Percentiles rank a stretch among this genome's conserved stretches.
Conservation (phyloP, 495 filamentous ascomycete species). For the Ramalina intermedia region DNA sequence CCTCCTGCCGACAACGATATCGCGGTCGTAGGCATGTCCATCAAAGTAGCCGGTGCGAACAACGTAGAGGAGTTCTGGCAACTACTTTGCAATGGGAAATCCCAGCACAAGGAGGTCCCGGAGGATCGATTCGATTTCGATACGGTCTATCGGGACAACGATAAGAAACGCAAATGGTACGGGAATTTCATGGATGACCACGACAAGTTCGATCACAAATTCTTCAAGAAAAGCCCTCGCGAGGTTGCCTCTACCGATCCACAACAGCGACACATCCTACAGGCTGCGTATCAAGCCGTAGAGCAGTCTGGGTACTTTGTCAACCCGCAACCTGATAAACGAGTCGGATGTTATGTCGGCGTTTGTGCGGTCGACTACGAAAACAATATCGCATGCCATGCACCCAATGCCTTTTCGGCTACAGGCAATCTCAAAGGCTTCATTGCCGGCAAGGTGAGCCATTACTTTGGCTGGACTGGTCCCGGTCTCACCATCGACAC, state of each 20-base stretch:
- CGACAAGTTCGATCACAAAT: constrained; percentile 36
- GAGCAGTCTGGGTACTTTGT: constrained; percentile 31
- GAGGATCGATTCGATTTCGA: constrained; percentile 24
- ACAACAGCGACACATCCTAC: constrained; percentile 34
- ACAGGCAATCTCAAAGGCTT: constrained; percentile 18
- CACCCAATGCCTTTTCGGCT: constrained; percentile 19
- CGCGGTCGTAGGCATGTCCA: constrained; percentile 37
- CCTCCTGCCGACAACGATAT: constrained; percentile 22
- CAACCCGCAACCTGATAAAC: neutral
- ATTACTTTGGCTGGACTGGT: constrained; percentile 33
- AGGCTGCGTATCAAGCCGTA: constrained; percentile 34
- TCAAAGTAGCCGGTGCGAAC: constrained; percentile 31
- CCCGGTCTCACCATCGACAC: constrained; percentile 30
- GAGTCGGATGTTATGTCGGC: constrained; percentile 24
- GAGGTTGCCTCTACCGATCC: constrained; percentile 37
- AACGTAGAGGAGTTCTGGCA: constrained; percentile 31
- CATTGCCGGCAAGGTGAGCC: constrained; percentile 14
- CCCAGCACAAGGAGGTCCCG: constrained; percentile 28
- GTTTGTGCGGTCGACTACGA: constrained; percentile 17
- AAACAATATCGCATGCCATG: constrained; percentile 18
- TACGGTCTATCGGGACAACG: constrained; percentile 19
- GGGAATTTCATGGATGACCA: constrained; percentile 32
- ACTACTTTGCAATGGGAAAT: constrained; percentile 25
- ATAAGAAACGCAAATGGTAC: constrained; percentile 25
- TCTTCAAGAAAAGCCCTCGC: constrained; percentile 35